Evolutionary conservation across 2,329 filamentous ascomycete genomes (phyloP).

Genomic region (Nemania serpens): DNA sequence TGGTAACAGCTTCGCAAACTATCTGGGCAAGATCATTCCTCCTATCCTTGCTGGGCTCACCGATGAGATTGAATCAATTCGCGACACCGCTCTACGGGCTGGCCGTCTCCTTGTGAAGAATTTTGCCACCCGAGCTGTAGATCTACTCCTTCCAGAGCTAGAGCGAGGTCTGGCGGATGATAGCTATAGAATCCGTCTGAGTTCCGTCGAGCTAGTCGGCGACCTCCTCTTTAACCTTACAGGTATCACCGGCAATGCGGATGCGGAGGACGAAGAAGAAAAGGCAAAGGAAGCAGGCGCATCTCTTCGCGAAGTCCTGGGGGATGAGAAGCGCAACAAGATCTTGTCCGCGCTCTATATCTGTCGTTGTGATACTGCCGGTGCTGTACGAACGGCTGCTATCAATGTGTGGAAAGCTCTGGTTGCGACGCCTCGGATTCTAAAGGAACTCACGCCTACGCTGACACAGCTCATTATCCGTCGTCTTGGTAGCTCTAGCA

Average conservation of each 20-base stretch:
- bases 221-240: constrained; percentile 98
- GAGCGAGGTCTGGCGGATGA: constrained; percentile 97
- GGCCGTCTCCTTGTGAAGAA: constrained; percentile 97
- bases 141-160: constrained; percentile 89
- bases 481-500: constrained; percentile 90
- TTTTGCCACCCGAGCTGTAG: constrained; percentile 92
- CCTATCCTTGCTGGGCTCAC: constrained; percentile 92
- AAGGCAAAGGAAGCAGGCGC: constrained; percentile 82
- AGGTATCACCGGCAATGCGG: constrained; percentile 80
- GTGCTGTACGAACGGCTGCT: constrained; percentile 85
- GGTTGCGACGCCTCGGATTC: constrained; percentile 85
- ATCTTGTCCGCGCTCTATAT: constrained; percentile 97
- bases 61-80: constrained; percentile 94
- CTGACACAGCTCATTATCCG: constrained; percentile 94
- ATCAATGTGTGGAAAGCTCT: constrained; percentile 96
- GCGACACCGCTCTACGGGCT: constrained; percentile 93
- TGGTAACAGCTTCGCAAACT: constrained; percentile 96
- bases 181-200: constrained; percentile 95
- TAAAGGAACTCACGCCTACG: constrained; percentile 94
- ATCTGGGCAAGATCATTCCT: constrained; percentile 93
- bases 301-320: constrained; percentile 91
- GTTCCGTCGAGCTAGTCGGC: constrained; percentile 95
- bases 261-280: constrained; percentile 78
- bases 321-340: constrained; percentile 95
- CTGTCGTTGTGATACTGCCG: constrained; percentile 95